Conservation (phyloP, 805 yeast species). For the Lachancea cidri region DNA sequence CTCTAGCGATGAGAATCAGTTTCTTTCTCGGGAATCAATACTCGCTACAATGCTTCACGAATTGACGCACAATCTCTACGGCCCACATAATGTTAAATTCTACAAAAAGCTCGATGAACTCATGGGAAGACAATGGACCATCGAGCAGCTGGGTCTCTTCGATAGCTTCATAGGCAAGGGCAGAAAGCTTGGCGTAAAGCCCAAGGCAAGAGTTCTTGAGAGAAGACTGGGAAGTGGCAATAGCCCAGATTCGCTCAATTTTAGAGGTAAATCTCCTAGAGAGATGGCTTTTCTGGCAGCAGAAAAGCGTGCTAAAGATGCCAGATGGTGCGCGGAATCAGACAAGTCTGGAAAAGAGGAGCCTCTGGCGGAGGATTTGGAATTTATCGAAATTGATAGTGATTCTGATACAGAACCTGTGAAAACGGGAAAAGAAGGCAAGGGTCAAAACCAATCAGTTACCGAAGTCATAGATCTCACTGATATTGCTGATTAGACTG, state of each 20-base stretch:
- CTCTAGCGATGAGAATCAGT: constrained; percentile 44
- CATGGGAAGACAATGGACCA: constrained; percentile 42
- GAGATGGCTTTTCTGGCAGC: constrained; percentile 35
- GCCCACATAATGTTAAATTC: constrained; percentile 75
- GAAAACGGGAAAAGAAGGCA: too few relatives aligned
- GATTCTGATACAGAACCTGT: constrained; percentile 10
- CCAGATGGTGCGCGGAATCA: constrained; percentile 20
- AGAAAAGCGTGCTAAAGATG: constrained; percentile 22
- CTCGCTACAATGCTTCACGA: constrained; percentile 88
- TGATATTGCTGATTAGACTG: too few relatives aligned
- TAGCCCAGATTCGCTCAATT: not conserved
- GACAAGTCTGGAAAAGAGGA: constrained; percentile 6
- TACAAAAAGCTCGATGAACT: constrained; percentile 61
- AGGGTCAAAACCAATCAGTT: too few relatives aligned
- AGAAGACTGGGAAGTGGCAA: constrained; percentile 1
- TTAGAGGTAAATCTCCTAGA: constrained; percentile 15
- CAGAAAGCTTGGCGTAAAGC: constrained; percentile 20
- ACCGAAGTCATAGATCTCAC: constrained; percentile 3
- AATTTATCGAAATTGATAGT: constrained; percentile 16
- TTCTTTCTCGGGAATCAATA: constrained; percentile 59
- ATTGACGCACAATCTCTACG: constrained; percentile 69
- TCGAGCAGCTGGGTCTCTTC: constrained; percentile 25
- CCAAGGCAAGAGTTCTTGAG: constrained; percentile 1
- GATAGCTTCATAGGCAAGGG: constrained; percentile 32
- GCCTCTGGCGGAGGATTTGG: constrained; percentile 16